Percentiles rank a stretch among this genome's conserved stretches.
Evolutionary conservation across 2,329 filamentous ascomycete species (phyloP).

Genomic region (Didymella pomorum): DNA sequence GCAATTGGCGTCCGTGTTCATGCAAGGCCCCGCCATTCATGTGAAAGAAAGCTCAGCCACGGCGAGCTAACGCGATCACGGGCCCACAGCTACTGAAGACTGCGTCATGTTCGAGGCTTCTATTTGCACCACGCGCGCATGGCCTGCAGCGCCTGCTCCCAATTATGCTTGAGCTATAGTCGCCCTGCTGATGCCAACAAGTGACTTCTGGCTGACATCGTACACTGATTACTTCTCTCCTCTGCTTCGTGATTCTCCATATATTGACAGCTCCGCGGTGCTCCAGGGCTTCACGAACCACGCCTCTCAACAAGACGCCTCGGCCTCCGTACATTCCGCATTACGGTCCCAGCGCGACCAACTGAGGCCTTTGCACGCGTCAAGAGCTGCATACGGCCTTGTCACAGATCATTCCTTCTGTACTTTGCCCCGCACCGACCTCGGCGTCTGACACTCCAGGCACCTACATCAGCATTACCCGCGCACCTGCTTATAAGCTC

Average conservation of each 20-base stretch:
- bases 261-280: background rate
- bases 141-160: slow-evolving; percentile 7
- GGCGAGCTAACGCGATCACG: slow-evolving; percentile 8
- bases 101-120: slow-evolving; percentile 20
- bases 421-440: slow-evolving; percentile 18
- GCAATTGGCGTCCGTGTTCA: slow-evolving; percentile 8
- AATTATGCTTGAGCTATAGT: slow-evolving; percentile 6
- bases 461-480: slow-evolving; percentile 22
- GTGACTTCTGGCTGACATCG: slow-evolving; percentile 4
- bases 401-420: slow-evolving; percentile 4
- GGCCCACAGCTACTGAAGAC: slow-evolving; percentile 17
- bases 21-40: slow-evolving; percentile 11
- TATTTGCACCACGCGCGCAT: slow-evolving; percentile 13
- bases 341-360: slow-evolving; percentile 15
- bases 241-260: background rate
- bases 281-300: slow-evolving; percentile 3
- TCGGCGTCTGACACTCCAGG: slow-evolving; percentile 17
- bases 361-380: slow-evolving; percentile 13
- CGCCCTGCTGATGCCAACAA: slow-evolving; percentile 3
- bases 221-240: background rate
- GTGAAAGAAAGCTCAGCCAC: slow-evolving; percentile 15
- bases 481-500: slow-evolving; percentile 11
- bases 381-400: slow-evolving; percentile 18
- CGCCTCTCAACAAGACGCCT: slow-evolving; percentile 15
- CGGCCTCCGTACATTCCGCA: slow-evolving; percentile 16